These are phyloP conservation scores for Pyrenula aspistea DNA, from an alignment of 495 filamentous ascomycete species.

Conservation along the genomic window DNA sequence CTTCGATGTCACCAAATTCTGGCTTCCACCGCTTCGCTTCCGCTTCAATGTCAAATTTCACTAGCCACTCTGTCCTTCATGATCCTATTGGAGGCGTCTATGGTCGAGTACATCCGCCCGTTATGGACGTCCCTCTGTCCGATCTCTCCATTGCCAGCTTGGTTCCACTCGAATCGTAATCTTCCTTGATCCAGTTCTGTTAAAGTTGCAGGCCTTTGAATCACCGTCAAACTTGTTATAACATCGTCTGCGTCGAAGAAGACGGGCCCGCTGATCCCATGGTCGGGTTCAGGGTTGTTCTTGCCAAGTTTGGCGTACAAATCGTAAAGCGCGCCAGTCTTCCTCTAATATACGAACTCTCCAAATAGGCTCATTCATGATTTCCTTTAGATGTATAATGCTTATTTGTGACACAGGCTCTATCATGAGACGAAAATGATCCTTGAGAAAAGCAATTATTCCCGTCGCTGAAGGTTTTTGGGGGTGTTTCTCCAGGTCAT, in stretches of 20 bases:
- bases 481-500: neutral
- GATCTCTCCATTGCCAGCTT: neutral
- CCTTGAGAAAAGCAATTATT: neutral
- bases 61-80: slow-evolving; percentile 1
- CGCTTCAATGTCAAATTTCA: slow-evolving; percentile 2
- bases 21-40: slow-evolving; percentile 7
- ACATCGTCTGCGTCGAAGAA: slow-evolving; percentile 25
- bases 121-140: neutral
- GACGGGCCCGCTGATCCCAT: slow-evolving; percentile 10
- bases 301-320: slow-evolving; percentile 10
- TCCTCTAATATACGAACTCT: neutral
- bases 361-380: neutral
- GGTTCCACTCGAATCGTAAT: slow-evolving; percentile 2
- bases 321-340: slow-evolving; percentile 10
- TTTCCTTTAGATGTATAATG: neutral
- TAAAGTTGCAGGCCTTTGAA: slow-evolving; percentile 12
- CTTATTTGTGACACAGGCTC: neutral
- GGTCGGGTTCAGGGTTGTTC: no score
- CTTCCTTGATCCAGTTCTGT: slow-evolving; percentile 14
- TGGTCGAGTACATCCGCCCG: neutral
- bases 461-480: neutral
- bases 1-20: slow-evolving; percentile 6
- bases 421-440: neutral
- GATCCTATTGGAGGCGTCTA: slow-evolving; percentile 3
- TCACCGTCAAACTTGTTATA: slow-evolving; percentile 11